Conservation (phyloP, 1,139 yeast species). For the Hansenula sp. region DNA sequence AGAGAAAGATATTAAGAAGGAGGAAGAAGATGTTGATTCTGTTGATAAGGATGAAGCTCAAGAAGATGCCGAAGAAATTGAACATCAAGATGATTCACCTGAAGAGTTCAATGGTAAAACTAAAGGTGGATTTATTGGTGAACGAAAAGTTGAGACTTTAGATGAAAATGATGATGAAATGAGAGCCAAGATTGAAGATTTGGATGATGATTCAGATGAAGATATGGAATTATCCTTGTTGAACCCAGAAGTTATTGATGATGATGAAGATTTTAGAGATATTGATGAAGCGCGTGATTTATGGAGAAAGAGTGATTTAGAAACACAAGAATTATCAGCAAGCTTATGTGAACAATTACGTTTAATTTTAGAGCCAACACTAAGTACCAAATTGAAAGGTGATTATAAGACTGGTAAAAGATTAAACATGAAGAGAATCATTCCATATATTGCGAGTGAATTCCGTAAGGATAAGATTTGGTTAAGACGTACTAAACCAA, state of each 20-base stretch:
- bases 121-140: slow-evolving; percentile 51
- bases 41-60: slow-evolving; percentile 25
- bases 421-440: slow-evolving; percentile 94
- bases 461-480: slow-evolving; percentile 98
- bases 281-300: slow-evolving; percentile 67
- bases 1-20: slow-evolving; percentile 24
- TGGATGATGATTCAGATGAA: slow-evolving; percentile 30
- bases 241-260: slow-evolving; percentile 29
- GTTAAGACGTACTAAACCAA: slow-evolving; percentile 96
- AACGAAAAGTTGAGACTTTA: slow-evolving; percentile 33
- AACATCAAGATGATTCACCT: slow-evolving; percentile 28
- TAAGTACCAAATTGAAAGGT: slow-evolving; percentile 90
- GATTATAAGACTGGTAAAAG: slow-evolving; percentile 98
- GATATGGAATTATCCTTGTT: slow-evolving; percentile 31
- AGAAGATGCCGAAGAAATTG: slow-evolving; percentile 29
- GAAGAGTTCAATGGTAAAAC: slow-evolving; percentile 50
- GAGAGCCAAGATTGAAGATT: slow-evolving; percentile 30
- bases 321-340: slow-evolving; percentile 84
- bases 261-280: slow-evolving; percentile 36
- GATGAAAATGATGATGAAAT: slow-evolving; percentile 30
- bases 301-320: slow-evolving; percentile 80
- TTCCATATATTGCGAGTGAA: slow-evolving; percentile 96
- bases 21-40: slow-evolving; percentile 21
- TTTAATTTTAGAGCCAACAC: slow-evolving; percentile 89
- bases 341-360: slow-evolving; percentile 90